Percentiles rank a stretch among this genome's conserved stretches.
phyloP scores from a whole-genome alignment of 2,329 filamentous ascomycete species.

The Ceratocystis ficicola region DNA sequence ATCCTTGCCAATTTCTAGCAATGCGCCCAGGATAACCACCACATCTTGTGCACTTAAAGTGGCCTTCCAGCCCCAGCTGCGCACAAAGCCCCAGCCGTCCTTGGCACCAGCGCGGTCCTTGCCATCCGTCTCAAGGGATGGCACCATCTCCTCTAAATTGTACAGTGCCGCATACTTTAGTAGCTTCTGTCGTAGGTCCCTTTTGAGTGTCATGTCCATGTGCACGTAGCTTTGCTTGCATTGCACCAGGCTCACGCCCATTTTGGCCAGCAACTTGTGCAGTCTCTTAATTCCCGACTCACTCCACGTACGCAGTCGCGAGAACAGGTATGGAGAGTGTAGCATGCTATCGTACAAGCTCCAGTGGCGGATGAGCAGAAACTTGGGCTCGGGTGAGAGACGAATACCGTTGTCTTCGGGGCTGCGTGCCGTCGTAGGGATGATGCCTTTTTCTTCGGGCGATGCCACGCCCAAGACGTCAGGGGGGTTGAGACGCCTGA shows the following conservation, averaged over 20 bases:
- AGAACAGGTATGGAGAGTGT: slow-evolving; percentile 88
- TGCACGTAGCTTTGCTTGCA: slow-evolving; percentile 94
- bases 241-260: slow-evolving; percentile 89
- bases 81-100: slow-evolving; percentile 92
- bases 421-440: slow-evolving; percentile 75
- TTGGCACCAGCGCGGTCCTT: slow-evolving; percentile 59
- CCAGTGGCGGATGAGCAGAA: slow-evolving; percentile 90
- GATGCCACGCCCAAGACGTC: slow-evolving; percentile 40
- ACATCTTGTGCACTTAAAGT: slow-evolving; percentile 89
- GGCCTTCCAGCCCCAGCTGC: slow-evolving; percentile 95
- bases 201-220: slow-evolving; percentile 96
- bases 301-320: slow-evolving; percentile 86
- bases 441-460: slow-evolving; percentile 63
- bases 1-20: slow-evolving; percentile 76
- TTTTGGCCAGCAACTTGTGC: slow-evolving; percentile 91
- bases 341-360: slow-evolving; percentile 97
- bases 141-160: slow-evolving; percentile 85
- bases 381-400: slow-evolving; percentile 83
- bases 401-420: slow-evolving; percentile 88
- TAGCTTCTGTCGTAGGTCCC: slow-evolving; percentile 69
- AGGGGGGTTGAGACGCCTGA: slow-evolving; percentile 79
- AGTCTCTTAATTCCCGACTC: slow-evolving; percentile 77
- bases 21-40: slow-evolving; percentile 79
- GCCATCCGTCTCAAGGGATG: slow-evolving; percentile 59
- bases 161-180: slow-evolving; percentile 88